phyloP scores from a whole-genome alignment of 257 asterid genomes.

The Salvia splendens region DNA sequence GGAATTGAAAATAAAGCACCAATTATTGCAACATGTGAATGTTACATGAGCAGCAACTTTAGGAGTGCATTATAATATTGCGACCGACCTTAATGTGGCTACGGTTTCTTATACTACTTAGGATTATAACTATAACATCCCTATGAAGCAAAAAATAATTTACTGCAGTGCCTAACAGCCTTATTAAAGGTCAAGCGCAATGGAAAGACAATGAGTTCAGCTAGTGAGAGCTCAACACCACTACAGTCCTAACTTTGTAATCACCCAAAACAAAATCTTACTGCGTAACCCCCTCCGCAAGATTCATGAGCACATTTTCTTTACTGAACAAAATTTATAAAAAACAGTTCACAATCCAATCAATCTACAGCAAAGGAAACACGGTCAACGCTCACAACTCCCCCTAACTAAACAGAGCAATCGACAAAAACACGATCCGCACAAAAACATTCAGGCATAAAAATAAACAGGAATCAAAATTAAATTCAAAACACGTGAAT shows the following conservation, averaged over 20 bases:
- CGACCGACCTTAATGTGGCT: not conserved
- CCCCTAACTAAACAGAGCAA: slow-evolving; percentile 8
- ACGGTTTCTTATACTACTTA: not conserved
- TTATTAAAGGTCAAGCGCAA: not conserved
- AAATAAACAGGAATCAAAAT: not conserved
- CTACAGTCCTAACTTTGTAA: not conserved
- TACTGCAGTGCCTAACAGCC: not conserved
- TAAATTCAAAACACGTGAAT: not conserved
- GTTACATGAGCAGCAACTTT: not conserved
- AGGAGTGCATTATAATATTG: not conserved
- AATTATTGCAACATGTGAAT: not conserved
- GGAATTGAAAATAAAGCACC: not conserved
- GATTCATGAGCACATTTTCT: not conserved
- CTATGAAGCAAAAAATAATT: not conserved
- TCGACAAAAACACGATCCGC: not conserved
- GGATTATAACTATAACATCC: not conserved
- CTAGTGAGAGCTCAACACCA: not conserved
- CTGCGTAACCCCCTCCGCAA: not conserved
- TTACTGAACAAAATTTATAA: not conserved
- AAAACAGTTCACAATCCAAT: slow-evolving; percentile 13
- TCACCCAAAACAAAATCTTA: not conserved
- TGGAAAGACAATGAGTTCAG: not conserved
- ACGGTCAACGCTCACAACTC: slow-evolving; percentile 26
- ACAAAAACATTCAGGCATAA: not conserved
- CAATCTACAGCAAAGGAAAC: not conserved